Percentiles rank a stretch among this genome's conserved stretches.
Evolutionary conservation across 352 stramenopile species (phyloP).

Genomic region (Globisporangium parvum): DNA sequence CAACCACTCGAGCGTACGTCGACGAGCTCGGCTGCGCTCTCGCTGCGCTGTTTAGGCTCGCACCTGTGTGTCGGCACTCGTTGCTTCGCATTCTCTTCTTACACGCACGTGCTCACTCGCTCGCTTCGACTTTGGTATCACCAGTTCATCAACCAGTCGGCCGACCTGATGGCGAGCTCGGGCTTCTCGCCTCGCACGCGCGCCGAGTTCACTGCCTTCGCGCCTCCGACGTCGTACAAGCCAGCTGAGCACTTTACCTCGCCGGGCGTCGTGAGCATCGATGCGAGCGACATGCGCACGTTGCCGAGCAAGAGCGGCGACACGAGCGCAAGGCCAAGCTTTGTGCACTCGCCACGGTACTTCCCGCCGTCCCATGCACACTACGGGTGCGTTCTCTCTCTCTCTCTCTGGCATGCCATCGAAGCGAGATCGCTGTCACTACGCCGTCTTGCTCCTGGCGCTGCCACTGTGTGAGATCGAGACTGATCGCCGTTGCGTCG

Average conservation of each 20-base stretch:
- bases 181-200: conserved; percentile 33
- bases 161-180: conserved; percentile 55
- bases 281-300: conserved; percentile 33
- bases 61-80: not conserved
- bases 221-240: conserved; percentile 32
- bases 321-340: not conserved
- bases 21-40: not conserved
- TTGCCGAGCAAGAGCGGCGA: conserved; percentile 3
- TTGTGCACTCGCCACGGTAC: conserved; percentile 14
- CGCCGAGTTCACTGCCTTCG: conserved; percentile 44
- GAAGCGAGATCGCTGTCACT: not conserved
- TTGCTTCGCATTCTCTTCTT: conserved; percentile 8
- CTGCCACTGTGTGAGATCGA: not conserved
- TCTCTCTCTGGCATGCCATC: not conserved
- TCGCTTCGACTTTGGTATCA: conserved; percentile 4
- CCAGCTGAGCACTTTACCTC: conserved; percentile 27
- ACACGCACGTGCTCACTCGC: conserved; percentile 1
- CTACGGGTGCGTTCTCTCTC: conserved; percentile 25
- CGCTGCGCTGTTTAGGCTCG: no score
- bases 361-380: conserved; percentile 21
- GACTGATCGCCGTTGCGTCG: not conserved
- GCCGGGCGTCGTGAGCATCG: conserved; percentile 47
- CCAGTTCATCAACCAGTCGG: conserved; percentile 64
- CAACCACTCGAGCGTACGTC: conserved; percentile 70
- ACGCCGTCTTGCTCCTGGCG: not conserved